Base-by-base conservation (phyloP, 495 filamentous ascomycete species). In the Xylaria acuta region DNA sequence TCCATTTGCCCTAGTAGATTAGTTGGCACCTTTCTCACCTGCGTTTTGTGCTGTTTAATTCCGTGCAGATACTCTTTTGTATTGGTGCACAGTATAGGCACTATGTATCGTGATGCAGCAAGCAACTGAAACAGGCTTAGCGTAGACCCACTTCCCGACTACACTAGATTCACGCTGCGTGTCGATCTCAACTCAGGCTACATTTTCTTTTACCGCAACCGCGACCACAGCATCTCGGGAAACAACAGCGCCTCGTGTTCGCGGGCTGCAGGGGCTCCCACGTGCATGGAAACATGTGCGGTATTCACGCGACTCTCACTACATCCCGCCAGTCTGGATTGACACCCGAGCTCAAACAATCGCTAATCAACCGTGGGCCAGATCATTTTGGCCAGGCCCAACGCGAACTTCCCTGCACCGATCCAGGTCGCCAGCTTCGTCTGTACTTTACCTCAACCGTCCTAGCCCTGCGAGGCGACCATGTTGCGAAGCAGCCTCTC, bases 391-490 rank as follows among this genome's bases (percentile, higher is more conserved):
- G 86, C 49, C 77, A 83, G 49, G 78, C 74, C n/a, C 73, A 77
- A 38, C 80, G 79, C 40, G 58, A 77, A 66, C 40, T 77, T 41
- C 62, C 72, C 38, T 64, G 73, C 25, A 70, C 56, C 30, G 51
- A 76, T 68, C 74, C 75, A 22, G 65, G 74, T 49, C 76, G 72
- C 12, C 27, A 53, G 65, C 78, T 85, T 30, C 81, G 83, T 71
- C 82, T 95, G 47, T 88, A 85, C 22, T 92, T 95, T 75, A 85
- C 90, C 5, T 94, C 96, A 18, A 97, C 93, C 5, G 96, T 99
- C 1, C 87, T 99, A 6, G 88, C 94, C 5, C 84, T 99, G 25
- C 88, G 96, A 74, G 95, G 96, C 27, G 86, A 90, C 45, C 84
- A 87, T 70, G 75, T 97, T 58, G 88, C 91, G 22, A 77, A 80